Conservation (phyloP, 225 moss, liverwort and hornwort species). For the Takakia lepidozioides region DNA sequence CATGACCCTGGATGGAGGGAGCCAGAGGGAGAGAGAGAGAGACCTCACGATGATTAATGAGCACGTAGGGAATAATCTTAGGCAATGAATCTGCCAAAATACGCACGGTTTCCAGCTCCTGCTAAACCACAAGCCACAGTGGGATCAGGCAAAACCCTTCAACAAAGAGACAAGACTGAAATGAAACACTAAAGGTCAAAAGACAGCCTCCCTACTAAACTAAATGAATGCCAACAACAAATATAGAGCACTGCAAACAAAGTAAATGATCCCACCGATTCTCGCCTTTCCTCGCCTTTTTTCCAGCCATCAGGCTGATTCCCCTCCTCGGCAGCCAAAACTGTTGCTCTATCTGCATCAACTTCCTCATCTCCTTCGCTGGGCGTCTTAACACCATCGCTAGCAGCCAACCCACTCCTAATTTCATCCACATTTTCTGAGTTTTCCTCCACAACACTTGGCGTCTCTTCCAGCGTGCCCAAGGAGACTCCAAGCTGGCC, state of each 20-base stretch:
- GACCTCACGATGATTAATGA: constrained; percentile 97
- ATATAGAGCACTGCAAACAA: too few species aligned
- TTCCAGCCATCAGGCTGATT: constrained; percentile 19
- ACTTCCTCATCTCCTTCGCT: constrained; percentile 13
- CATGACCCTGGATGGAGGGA: too few species aligned
- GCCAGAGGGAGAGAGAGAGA: constrained; percentile 9
- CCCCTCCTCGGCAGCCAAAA: constrained; percentile 13
- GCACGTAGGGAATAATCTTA: constrained; percentile 92
- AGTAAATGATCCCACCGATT: constrained; percentile 17
- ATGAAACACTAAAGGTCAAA: too few species aligned
- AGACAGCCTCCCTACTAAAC: too few species aligned
- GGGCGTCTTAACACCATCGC: constrained; percentile 19
- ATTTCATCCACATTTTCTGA: constrained; percentile 30
- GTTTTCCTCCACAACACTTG: constrained; percentile 45
- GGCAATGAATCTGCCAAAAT: constrained; percentile 90
- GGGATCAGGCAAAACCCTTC: too few species aligned
- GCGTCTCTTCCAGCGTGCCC: too few species aligned
- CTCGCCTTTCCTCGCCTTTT: constrained; percentile 20
- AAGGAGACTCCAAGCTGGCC: too few species aligned
- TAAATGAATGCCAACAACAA: too few species aligned
- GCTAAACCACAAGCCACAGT: constrained; percentile 12
- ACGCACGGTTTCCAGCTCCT: constrained; percentile 76
- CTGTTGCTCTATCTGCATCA: constrained; percentile 19
- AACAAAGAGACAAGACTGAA: not conserved
- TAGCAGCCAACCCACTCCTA: constrained; percentile 17